These are phyloP conservation scores for Bolboschoenus planiculmis DNA, from an alignment of 176 grass and related monocot genomes.

Conservation along the genomic window DNA sequence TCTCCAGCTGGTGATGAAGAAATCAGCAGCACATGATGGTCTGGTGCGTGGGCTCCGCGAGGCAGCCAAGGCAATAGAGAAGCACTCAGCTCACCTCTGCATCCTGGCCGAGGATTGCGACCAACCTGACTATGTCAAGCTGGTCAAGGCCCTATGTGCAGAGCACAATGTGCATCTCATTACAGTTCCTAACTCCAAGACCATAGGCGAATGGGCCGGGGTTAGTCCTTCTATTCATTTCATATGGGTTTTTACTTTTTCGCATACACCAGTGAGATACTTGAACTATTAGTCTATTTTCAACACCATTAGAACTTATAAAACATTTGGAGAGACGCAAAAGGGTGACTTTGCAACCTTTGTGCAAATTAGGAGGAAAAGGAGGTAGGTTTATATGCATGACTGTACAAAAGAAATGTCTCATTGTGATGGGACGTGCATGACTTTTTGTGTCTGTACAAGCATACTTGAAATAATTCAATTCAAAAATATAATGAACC, in stretches of 20 bases:
- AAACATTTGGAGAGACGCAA: background rate
- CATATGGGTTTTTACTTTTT: background rate
- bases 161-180: constrained; percentile 70
- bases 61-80: constrained; percentile 34
- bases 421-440: background rate
- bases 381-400: background rate
- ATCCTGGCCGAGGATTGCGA: constrained; percentile 35
- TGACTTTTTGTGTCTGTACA: background rate
- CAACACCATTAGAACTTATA: background rate
- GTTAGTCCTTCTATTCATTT: background rate
- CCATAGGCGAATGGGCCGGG: constrained; percentile 38
- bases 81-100: constrained; percentile 32
- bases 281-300: background rate
- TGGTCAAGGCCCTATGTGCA: constrained; percentile 58
- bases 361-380: background rate
- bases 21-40: constrained; percentile 45
- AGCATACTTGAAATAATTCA: background rate
- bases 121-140: constrained; percentile 68
- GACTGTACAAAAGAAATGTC: background rate
- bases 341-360: background rate
- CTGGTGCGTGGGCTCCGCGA: constrained; percentile 23
- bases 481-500: background rate
- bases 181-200: constrained; percentile 56
- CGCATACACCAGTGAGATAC: no score
- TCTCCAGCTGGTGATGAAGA: constrained; percentile 56